Evolutionary conservation across 2,329 filamentous ascomycete species (phyloP).

Genomic region (Alternaria viburni): DNA sequence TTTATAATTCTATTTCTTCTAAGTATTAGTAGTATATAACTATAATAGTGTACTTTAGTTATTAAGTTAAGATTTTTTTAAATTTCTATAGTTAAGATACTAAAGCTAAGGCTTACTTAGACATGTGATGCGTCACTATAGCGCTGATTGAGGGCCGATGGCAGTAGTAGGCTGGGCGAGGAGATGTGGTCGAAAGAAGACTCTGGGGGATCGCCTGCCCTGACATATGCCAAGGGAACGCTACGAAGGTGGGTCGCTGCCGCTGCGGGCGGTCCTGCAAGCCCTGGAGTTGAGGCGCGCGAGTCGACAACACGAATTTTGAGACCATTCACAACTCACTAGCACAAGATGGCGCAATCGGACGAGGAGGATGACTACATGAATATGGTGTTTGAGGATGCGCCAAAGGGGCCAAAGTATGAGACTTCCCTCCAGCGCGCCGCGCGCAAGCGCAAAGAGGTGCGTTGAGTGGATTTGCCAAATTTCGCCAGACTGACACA

Average conservation of each 20-base stretch:
- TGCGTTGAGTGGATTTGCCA: constrained; percentile 25
- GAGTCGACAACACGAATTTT: constrained; percentile 1
- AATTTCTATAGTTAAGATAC: too few species aligned
- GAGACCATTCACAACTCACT: neutral
- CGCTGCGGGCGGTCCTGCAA: constrained; percentile 5
- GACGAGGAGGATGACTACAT: constrained; percentile 96
- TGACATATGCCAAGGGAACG: constrained; percentile 17
- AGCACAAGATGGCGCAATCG: constrained; percentile 37
- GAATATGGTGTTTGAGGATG: constrained; percentile 86
- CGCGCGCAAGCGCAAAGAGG: constrained; percentile 60
- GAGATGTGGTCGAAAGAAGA: constrained; percentile 14
- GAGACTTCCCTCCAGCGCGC: constrained; percentile 70
- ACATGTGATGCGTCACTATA: neutral
- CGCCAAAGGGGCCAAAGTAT: constrained; percentile 54
- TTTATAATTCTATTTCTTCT: too few species aligned
- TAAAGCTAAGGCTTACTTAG: neutral
- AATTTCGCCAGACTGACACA: constrained; percentile 16
- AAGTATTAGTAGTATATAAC: too few species aligned
- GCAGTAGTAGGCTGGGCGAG: neutral
- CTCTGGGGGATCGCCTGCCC: constrained; percentile 17
- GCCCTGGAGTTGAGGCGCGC: constrained; percentile 15
- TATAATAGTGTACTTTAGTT: too few species aligned
- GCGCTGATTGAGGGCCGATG: neutral
- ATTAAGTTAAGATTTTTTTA: too few species aligned
- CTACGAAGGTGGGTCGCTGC: constrained; percentile 20